These are phyloP conservation scores for Periconia sp. DNA, from an alignment of 2,329 filamentous ascomycete species.

Conservation along the genomic window DNA sequence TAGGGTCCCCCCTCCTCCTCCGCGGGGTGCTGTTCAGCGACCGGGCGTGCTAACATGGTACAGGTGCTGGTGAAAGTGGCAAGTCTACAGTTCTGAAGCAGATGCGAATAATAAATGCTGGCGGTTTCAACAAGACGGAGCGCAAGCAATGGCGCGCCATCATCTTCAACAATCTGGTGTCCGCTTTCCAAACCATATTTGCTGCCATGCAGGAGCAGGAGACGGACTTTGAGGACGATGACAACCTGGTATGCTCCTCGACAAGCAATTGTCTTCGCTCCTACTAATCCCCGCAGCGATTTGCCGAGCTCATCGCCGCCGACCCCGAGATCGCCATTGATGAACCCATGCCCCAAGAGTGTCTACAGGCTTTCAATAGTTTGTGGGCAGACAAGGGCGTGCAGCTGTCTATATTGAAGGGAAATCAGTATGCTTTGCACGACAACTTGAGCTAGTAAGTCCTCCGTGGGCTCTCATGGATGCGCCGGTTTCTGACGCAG, in stretches of 20 bases:
- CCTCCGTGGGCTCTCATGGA: neutral
- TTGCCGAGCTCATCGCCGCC: constrained; percentile 74
- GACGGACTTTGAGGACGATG: constrained; percentile 75
- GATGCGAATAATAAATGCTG: constrained; percentile 96
- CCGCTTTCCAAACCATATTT: constrained; percentile 86
- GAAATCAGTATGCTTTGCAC: constrained; percentile 94
- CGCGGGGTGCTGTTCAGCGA: neutral
- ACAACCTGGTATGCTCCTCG: constrained; percentile 68
- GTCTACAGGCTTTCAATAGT: constrained; percentile 76
- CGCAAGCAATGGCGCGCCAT: constrained; percentile 93
- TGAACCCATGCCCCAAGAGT: constrained; percentile 77
- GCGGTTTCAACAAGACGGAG: constrained; percentile 87
- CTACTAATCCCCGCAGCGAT: constrained; percentile 58
- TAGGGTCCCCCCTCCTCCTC: constrained; percentile 52
- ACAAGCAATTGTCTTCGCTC: neutral
- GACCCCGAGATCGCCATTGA: constrained; percentile 82
- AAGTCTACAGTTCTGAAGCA: constrained; percentile 98
- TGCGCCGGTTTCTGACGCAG: constrained; percentile 17
- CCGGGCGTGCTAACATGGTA: constrained; percentile 29
- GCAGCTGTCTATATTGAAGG: constrained; percentile 83
- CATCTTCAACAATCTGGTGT: constrained; percentile 91
- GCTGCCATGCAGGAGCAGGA: constrained; percentile 87
- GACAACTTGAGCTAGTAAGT: constrained; percentile 92
- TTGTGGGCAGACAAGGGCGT: constrained; percentile 86
- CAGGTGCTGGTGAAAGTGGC: constrained; percentile 91